These are phyloP conservation scores for Colletotrichum sp. DNA, from an alignment of 2,329 filamentous ascomycete species.

Conservation along the genomic window DNA sequence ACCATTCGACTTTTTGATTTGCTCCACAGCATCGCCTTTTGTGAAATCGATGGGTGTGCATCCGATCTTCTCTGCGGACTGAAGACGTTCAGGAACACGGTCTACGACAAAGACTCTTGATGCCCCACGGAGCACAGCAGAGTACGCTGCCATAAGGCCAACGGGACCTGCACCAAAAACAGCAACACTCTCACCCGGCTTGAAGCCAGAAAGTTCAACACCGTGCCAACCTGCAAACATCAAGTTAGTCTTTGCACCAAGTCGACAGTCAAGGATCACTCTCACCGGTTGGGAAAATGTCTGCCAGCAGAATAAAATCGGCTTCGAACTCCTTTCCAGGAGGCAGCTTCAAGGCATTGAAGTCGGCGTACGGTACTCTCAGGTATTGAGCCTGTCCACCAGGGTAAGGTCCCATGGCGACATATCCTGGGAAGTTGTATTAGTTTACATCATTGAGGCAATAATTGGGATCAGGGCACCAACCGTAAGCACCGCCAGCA, in stretches of 20 bases:
- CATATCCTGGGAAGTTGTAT: constrained; percentile 45
- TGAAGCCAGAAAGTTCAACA: constrained; percentile 61
- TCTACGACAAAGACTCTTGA: constrained; percentile 68
- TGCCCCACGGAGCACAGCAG: constrained; percentile 63
- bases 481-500: constrained; percentile 38
- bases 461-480: background rate
- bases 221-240: constrained; percentile 55
- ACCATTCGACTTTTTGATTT: constrained; percentile 63
- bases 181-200: constrained; percentile 65
- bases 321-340: constrained; percentile 64
- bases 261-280: background rate
- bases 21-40: constrained; percentile 61
- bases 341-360: constrained; percentile 67
- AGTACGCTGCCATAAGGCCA: constrained; percentile 71
- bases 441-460: background rate
- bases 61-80: constrained; percentile 65
- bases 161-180: constrained; percentile 70
- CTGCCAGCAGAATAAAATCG: constrained; percentile 58
- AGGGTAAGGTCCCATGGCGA: constrained; percentile 61
- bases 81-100: constrained; percentile 62
- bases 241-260: background rate
- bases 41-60: constrained; percentile 66
- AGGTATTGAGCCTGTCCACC: constrained; percentile 66
- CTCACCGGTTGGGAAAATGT: constrained; percentile 38
- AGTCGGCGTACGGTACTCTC: constrained; percentile 69